Evolutionary conservation across 331 rosid species (phyloP).

Genomic region (Acacia concinna): DNA sequence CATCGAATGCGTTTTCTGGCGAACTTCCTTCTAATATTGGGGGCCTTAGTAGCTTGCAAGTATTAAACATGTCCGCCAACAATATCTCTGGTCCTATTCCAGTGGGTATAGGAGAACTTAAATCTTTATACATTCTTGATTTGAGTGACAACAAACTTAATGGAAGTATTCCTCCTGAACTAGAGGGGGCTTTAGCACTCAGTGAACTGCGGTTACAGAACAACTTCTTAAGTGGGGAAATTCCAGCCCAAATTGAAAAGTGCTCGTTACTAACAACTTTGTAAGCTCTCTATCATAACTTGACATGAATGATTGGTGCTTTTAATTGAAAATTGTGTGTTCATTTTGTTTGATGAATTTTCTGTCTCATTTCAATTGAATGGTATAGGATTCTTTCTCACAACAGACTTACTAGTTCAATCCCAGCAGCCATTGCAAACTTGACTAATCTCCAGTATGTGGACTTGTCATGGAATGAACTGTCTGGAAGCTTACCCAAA

Average conservation of each 20-base stretch:
- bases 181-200: constrained; percentile 66
- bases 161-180: constrained; percentile 82
- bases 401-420: constrained; percentile 78
- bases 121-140: constrained; percentile 64
- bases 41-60: constrained; percentile 60
- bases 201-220: constrained; percentile 70
- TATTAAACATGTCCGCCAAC: constrained; percentile 74
- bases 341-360: constrained; percentile 29
- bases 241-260: constrained; percentile 66
- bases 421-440: constrained; percentile 76
- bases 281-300: constrained; percentile 52
- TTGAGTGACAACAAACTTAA: constrained; percentile 67
- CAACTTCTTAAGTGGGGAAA: constrained; percentile 67
- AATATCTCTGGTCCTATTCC: constrained; percentile 75
- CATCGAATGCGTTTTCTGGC: constrained; percentile 70
- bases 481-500: constrained; percentile 85
- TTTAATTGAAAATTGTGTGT: constrained; percentile 20
- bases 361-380: constrained; percentile 28
- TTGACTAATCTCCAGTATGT: constrained; percentile 67
- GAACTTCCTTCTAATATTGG: constrained; percentile 62
- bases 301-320: neutral
- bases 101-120: constrained; percentile 65
- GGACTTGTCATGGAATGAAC: constrained; percentile 74
- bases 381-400: constrained; percentile 71
- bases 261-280: constrained; percentile 63